Evolutionary conservation across 805 yeast species (phyloP).

Genomic region (Saturnispora hagleri): DNA sequence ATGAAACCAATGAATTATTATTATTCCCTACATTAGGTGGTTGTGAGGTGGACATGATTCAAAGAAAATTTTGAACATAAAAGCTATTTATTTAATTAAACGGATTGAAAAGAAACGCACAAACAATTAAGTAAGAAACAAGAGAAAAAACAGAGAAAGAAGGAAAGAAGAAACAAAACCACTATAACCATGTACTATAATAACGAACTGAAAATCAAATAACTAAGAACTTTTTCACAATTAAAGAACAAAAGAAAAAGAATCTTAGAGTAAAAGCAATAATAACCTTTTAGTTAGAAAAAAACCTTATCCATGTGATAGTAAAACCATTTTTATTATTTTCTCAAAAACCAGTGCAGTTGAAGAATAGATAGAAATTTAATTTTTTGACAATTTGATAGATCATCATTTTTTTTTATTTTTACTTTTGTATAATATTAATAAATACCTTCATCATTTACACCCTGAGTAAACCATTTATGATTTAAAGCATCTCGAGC

Average conservation of each 20-base stretch:
- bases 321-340: background rate
- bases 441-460: constrained; percentile 43
- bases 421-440: background rate
- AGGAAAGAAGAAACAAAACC: background rate
- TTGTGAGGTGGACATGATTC: background rate
- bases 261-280: background rate
- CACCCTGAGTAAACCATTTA: constrained; percentile 69
- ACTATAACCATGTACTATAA: background rate
- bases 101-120: background rate
- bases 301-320: background rate
- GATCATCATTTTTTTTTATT: background rate
- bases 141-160: background rate
- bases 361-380: background rate
- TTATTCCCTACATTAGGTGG: constrained; percentile 3
- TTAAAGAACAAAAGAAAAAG: background rate
- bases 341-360: background rate
- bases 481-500: constrained; percentile 49
- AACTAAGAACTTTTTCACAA: background rate
- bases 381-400: background rate
- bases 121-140: background rate
- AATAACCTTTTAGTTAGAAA: background rate
- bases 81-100: background rate
- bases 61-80: background rate
- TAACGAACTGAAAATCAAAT: background rate
- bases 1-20: background rate